Base-by-base conservation (phyloP, 2,329 filamentous ascomycete genomes). In the Pleurostoma richardsiae region DNA sequence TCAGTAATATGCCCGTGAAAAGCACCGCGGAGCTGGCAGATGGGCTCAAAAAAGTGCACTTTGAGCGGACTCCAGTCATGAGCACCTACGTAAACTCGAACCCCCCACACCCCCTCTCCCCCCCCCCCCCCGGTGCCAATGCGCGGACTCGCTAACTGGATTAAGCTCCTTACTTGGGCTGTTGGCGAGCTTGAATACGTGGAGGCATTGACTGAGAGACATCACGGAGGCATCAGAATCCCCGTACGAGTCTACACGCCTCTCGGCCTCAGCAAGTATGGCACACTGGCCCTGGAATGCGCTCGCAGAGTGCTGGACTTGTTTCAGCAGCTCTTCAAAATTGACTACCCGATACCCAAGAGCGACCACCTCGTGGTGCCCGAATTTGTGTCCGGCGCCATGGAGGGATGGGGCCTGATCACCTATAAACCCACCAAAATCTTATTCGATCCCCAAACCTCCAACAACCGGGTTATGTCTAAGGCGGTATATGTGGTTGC, bases 351-450 rank as follows among this genome's bases (percentile, higher is more conserved):
- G 2, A 69, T 88, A 30, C 83, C 85, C 30, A 88, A 88, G 73
- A 85, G 88, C 79, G 85, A 88, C 65, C 85, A 87, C 80, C 76
- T 87, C 50, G 83, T 83, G 33, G 82, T 87, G 59, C 85, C 85
- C 6, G 83, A 86, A 57, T 86, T 86, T 63, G 80, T 77, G 50
- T 80, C 80, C 29, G 83, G 85, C 53, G 84, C 81, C 29, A 87
- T 88, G 83, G 84, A 88, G 70, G 86, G 88, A 61, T 88, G 85
- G 85, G 85, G 85, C 55, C 65, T 86, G 49, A 74, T 88, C 49
- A 87, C 83, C 3, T 86, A 86, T 65, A 76, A 82, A 28, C 10
- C 26, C 47, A 77, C 84, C 10, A 80, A 85, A 26, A 81, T 85
- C 55, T 59, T 87, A 40, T 71, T 87, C 33, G 40, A 47, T 5